These are phyloP conservation scores for Nevesoporus exiguus DNA, from an alignment of 768 basidiomycete genomes.

Conservation along the genomic window DNA sequence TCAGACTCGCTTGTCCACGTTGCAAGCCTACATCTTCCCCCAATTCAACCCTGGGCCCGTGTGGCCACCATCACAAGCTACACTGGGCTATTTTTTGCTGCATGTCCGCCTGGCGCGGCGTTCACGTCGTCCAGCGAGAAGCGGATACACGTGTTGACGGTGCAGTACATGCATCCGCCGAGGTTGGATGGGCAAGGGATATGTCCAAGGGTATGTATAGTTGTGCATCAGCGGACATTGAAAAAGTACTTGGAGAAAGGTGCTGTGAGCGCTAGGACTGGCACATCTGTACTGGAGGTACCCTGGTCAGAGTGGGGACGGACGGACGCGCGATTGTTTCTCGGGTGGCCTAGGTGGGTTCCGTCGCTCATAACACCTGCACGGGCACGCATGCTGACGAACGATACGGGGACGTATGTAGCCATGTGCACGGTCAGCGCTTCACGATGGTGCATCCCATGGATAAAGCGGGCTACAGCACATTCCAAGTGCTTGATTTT, in stretches of 20 bases:
- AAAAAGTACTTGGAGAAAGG: conserved; percentile 15
- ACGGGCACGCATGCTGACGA: no score
- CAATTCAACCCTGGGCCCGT: conserved; percentile 1
- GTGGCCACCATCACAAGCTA: conserved; percentile 28
- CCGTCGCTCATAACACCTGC: no score
- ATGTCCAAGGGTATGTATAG: conserved; percentile 22
- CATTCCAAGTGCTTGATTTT: conserved; percentile 32
- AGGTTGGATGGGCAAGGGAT: neutral
- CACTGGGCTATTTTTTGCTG: conserved; percentile 33
- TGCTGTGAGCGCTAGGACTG: neutral
- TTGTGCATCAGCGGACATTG: conserved; percentile 34
- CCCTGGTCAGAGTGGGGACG: conserved; percentile 42
- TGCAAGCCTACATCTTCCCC: conserved; percentile 17
- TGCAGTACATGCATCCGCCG: conserved; percentile 19
- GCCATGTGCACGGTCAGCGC: conserved; percentile 42
- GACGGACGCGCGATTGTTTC: conserved; percentile 33
- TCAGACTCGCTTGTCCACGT: conserved; percentile 15
- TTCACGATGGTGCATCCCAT: conserved; percentile 28
- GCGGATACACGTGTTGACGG: conserved; percentile 20
- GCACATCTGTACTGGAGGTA: conserved; percentile 1
- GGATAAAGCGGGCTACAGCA: conserved; percentile 6
- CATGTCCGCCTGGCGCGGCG: conserved; percentile 17
- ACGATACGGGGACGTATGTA: no score
- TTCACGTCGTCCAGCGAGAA: conserved; percentile 29
- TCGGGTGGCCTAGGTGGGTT: conserved; percentile 41